phyloP scores from a whole-genome alignment of 176 grass and related monocot species.

The Cenchrus purpureus region DNA sequence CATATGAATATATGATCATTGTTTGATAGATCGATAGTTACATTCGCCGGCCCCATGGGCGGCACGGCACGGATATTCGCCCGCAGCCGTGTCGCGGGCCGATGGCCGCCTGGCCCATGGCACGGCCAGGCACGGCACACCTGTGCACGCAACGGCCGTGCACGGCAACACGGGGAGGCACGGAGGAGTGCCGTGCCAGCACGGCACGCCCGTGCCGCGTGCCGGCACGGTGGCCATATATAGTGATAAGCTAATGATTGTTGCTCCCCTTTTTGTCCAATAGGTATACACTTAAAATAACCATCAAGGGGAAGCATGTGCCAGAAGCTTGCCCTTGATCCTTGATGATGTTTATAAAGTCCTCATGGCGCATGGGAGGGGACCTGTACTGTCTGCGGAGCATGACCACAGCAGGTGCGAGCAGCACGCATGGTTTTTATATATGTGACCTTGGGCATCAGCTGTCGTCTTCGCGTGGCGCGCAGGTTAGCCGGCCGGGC shows the following conservation, averaged over 20 bases:
- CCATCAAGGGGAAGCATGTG: conserved; percentile 60
- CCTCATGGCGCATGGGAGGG: conserved; percentile 64
- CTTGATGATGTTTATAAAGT: conserved; percentile 57
- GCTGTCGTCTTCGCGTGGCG: conserved; percentile 29
- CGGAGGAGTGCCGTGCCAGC: too few species aligned
- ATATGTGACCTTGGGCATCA: background rate
- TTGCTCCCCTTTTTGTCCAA: conserved; percentile 40
- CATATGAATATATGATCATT: too few species aligned
- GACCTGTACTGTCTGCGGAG: conserved; percentile 38
- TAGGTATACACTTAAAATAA: conserved; percentile 53
- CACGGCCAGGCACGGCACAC: too few species aligned
- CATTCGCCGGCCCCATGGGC: too few species aligned
- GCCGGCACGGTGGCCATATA: too few species aligned
- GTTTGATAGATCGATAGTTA: too few species aligned
- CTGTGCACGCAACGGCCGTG: too few species aligned
- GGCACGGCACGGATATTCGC: too few species aligned
- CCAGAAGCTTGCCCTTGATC: conserved; percentile 42
- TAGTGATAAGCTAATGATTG: conserved; percentile 68
- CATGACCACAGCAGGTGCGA: conserved; percentile 46
- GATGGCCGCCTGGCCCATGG: too few species aligned
- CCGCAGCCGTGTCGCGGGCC: too few species aligned
- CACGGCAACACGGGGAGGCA: too few species aligned
- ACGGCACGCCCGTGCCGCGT: too few species aligned
- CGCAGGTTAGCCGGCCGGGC: conserved; percentile 13
- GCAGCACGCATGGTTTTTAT: conserved; percentile 13